Base-by-base conservation (phyloP, 1,284 basidiomycete species). In the Tilletia horrida region DNA sequence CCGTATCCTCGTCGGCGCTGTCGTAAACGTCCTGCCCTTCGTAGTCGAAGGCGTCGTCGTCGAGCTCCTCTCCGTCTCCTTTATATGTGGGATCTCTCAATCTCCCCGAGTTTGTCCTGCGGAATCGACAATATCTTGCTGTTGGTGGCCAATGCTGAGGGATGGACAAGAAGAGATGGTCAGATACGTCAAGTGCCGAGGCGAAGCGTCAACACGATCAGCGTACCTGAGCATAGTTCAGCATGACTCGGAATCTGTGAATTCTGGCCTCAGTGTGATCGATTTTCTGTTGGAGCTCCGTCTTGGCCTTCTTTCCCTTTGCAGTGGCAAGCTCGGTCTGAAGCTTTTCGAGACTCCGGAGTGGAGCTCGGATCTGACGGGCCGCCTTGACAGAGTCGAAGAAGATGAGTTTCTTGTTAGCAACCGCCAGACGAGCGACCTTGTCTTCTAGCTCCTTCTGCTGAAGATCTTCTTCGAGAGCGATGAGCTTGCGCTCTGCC, bases 401-500 rank as follows among this genome's bases (percentile, higher is more conserved):
- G 55, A 59, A 59, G 16, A 35, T 35, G 18, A 31, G 23, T 35
- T 59, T 59, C 55, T 40, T 59, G 55, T 59, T 59, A 16, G 27
- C 35, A 3, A 14, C 55, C 3, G 16, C 55, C 2, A 31, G 18
- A 21, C 7, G 27, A 3, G 14, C 35, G 14, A 29, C 55, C 55
- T 16, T 14, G 31, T 59, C n/a, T 16, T 35, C 55, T 8, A 29
- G 27, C 11, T 35, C 31, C 29, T 35, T 59, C 16, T 25, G 7
- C 13, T 59, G 8, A 29, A 59, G 11, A n/a, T 59, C 55, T 29
- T 59, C 55, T 13, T 74, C 67, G 44, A 76, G 71, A 0, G 76
- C 63, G 8, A 66, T 67, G 29, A 77, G 72, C 21, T 73, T 64
- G 23, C 76, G 68, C 62, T 77, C 73, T 13, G 76, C 76, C 62